Conservation (phyloP, 495 filamentous ascomycete species). For the Pyronema omphalodes region DNA sequence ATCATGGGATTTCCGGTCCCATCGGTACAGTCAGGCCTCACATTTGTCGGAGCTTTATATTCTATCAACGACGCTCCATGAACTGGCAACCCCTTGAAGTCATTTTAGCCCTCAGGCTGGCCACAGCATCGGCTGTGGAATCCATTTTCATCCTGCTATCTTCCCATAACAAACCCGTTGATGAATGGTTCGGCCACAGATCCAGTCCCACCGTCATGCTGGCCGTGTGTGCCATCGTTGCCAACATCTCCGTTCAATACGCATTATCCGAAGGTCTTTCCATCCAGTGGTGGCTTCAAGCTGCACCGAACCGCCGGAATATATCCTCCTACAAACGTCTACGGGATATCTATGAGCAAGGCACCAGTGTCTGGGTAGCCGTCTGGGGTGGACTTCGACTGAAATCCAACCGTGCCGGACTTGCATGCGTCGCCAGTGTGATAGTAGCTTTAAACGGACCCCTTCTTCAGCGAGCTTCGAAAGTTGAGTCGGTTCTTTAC, state of each 20-base stretch:
- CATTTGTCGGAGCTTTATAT: too few relatives aligned
- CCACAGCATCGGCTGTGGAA: not conserved
- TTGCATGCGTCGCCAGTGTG: constrained; percentile 1
- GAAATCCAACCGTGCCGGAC: constrained; percentile 2
- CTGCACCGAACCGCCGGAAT: not conserved
- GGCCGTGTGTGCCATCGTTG: constrained; percentile 6
- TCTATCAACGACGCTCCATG: not conserved
- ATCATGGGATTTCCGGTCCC: too few relatives aligned
- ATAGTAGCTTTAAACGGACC: constrained; percentile 4
- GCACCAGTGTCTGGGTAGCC: not conserved
- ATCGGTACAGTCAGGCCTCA: too few relatives aligned
- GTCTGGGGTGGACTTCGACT: not conserved
- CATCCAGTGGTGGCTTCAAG: constrained; percentile 9
- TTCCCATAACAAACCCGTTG: constrained; percentile 6
- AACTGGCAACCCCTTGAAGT: constrained; percentile 8
- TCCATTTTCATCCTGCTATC: constrained; percentile 1
- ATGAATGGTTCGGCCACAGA: not conserved
- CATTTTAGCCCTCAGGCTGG: not conserved
- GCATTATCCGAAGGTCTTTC: constrained; percentile 4
- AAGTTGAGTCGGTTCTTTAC: not conserved
- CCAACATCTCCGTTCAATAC: constrained; percentile 5
- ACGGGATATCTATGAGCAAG: constrained; percentile 3
- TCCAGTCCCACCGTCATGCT: constrained; percentile 7
- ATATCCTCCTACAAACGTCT: not conserved
- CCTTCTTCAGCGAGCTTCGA: constrained; percentile 4